phyloP scores from a whole-genome alignment of 169 alveolate genomes.

The Plasmodium chabaudi region DNA sequence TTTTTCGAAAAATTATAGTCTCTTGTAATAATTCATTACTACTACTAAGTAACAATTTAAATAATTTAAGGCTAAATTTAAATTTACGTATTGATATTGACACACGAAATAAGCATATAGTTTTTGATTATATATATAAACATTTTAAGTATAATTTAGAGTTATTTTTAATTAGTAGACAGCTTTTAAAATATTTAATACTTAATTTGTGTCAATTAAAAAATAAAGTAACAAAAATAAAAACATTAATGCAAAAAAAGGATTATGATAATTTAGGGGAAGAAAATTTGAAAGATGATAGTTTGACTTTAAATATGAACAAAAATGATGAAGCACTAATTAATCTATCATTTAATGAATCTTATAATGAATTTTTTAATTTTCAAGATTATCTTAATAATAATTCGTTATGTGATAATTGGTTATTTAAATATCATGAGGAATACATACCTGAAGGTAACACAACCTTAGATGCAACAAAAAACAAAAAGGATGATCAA shows the following conservation, averaged over 20 bases:
- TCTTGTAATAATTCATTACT: slow-evolving; percentile 66
- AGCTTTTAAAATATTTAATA: slow-evolving; percentile 36
- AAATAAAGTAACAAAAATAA: slow-evolving; percentile 24
- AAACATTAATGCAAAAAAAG: slow-evolving; percentile 14
- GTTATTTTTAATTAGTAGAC: slow-evolving; percentile 39
- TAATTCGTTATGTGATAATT: slow-evolving; percentile 19
- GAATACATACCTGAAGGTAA: neutral
- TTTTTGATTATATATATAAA: slow-evolving; percentile 15
- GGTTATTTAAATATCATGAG: neutral
- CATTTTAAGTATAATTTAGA: slow-evolving; percentile 51
- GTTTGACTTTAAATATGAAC: neutral
- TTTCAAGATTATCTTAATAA: slow-evolving; percentile 51
- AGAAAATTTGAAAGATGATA: neutral
- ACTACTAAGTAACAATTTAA: slow-evolving; percentile 62
- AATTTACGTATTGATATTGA: slow-evolving; percentile 49
- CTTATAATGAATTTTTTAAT: slow-evolving; percentile 46
- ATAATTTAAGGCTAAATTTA: slow-evolving; percentile 57
- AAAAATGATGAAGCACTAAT: slow-evolving; percentile 3
- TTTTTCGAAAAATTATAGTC: slow-evolving; percentile 64
- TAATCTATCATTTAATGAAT: slow-evolving; percentile 42
- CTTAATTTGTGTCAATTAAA: slow-evolving; percentile 17
- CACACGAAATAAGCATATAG: slow-evolving; percentile 16
- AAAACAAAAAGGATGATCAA: neutral
- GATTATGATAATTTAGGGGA: neutral
- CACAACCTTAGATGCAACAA: neutral